Percentiles rank a stretch among this genome's conserved stretches.
Conservation (phyloP, 1,284 basidiomycete species). For the Irpex sp. region DNA sequence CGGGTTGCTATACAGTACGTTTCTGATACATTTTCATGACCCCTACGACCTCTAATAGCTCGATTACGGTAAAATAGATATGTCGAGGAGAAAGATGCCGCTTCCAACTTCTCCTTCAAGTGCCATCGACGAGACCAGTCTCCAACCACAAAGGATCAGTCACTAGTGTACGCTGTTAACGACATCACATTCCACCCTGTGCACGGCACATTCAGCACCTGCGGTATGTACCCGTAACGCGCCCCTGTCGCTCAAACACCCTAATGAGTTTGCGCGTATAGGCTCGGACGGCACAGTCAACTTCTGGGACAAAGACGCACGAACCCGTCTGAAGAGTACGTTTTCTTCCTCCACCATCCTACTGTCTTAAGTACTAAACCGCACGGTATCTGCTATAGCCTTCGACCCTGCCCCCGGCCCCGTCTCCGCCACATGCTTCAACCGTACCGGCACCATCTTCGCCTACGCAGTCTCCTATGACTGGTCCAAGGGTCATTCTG, state of each 20-base stretch:
- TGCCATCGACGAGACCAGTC: slow-evolving; percentile 83
- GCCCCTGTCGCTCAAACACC: not conserved
- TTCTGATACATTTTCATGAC: slow-evolving; percentile 4
- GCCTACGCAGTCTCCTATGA: slow-evolving; percentile 90
- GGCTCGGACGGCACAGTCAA: slow-evolving; percentile 79
- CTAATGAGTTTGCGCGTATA: slow-evolving; percentile 20
- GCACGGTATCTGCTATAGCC: slow-evolving; percentile 33
- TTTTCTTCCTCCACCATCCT: slow-evolving; percentile 10
- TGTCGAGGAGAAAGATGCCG: slow-evolving; percentile 73
- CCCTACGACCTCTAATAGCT: not conserved
- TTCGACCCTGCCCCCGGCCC: slow-evolving; percentile 70
- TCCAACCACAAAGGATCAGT: slow-evolving; percentile 35
- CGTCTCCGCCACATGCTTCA: slow-evolving; percentile 76
- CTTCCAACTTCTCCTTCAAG: slow-evolving; percentile 82
- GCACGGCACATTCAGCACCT: slow-evolving; percentile 93
- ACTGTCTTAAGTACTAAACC: too few relatives aligned
- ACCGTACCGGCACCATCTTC: slow-evolving; percentile 82
- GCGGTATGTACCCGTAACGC: slow-evolving; percentile 54
- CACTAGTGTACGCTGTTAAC: slow-evolving; percentile 82
- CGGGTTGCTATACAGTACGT: slow-evolving; percentile 93
- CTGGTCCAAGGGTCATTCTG: slow-evolving; percentile 87
- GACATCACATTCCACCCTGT: slow-evolving; percentile 89
- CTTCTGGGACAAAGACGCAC: slow-evolving; percentile 90
- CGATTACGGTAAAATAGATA: slow-evolving; percentile 44
- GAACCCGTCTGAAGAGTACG: slow-evolving; percentile 86